These are phyloP conservation scores for Pseudogymnoascus sp. DNA, from an alignment of 2,329 filamentous ascomycete species.

Conservation along the genomic window DNA sequence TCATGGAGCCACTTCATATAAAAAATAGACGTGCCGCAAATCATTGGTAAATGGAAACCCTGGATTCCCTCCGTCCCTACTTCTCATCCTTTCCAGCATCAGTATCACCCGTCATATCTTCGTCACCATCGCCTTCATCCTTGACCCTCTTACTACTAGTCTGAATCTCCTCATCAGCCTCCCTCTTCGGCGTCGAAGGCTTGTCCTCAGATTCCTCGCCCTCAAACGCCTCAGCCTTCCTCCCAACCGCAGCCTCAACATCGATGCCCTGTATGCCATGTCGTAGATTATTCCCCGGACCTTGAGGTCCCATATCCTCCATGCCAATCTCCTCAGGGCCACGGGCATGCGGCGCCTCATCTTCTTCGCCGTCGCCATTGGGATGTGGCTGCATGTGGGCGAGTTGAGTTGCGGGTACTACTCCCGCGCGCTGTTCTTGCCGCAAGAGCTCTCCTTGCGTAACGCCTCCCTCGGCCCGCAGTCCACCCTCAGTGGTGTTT, in stretches of 20 bases:
- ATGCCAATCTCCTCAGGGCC: slow-evolving; percentile 80
- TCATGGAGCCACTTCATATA: not conserved
- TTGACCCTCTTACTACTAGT: slow-evolving; percentile 40
- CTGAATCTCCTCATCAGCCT: slow-evolving; percentile 42
- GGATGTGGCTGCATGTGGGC: slow-evolving; percentile 25
- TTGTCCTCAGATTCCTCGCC: slow-evolving; percentile 18
- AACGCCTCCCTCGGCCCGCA: slow-evolving; percentile 42
- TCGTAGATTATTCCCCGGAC: slow-evolving; percentile 28
- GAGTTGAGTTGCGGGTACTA: slow-evolving; percentile 61
- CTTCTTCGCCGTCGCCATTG: slow-evolving; percentile 38
- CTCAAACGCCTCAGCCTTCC: slow-evolving; percentile 33
- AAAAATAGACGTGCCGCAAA: not conserved
- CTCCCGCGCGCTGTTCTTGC: slow-evolving; percentile 77
- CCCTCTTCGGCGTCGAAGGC: slow-evolving; percentile 42
- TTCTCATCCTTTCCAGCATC: not conserved
- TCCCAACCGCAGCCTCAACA: slow-evolving; percentile 52
- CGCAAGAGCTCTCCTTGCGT: slow-evolving; percentile 78
- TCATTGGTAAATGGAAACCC: not conserved
- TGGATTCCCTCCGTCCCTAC: not conserved
- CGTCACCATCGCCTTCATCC: slow-evolving; percentile 29
- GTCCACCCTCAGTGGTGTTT: slow-evolving; percentile 16
- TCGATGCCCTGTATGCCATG: slow-evolving; percentile 49
- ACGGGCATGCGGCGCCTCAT: slow-evolving; percentile 68
- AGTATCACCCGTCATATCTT: slow-evolving; percentile 3
- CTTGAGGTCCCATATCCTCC: slow-evolving; percentile 75